A percentile compares a stretch with the other conserved stretches of the same genome.
These are phyloP conservation scores for Pseudofabraea citricarpa DNA, from an alignment of 2,329 filamentous ascomycete genomes.

Conservation along the genomic window DNA sequence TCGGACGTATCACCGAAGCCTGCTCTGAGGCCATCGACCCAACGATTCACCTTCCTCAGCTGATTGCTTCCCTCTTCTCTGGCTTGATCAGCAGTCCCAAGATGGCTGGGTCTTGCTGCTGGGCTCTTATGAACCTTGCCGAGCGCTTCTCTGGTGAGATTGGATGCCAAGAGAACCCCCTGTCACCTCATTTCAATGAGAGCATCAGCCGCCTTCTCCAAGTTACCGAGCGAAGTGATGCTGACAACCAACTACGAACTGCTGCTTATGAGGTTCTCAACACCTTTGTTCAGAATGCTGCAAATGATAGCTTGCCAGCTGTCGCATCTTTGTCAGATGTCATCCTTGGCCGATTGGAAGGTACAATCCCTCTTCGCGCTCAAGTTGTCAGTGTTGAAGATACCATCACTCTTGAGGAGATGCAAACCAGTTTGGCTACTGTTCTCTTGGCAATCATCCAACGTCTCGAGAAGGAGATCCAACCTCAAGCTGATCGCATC, in stretches of 20 bases:
- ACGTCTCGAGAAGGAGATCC: constrained; percentile 85
- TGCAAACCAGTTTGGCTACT: constrained; percentile 92
- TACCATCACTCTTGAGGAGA: constrained; percentile 91
- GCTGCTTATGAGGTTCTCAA: constrained; percentile 97
- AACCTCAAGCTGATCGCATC: constrained; percentile 85
- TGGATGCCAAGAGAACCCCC: constrained; percentile 70
- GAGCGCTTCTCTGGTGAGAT: constrained; percentile 90
- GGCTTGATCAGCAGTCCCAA: constrained; percentile 87
- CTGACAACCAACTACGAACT: constrained; percentile 85
- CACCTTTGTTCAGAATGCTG: constrained; percentile 87
- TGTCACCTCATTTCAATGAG: constrained; percentile 89
- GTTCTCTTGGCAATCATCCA: constrained; percentile 89
- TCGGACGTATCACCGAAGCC: constrained; percentile 92
- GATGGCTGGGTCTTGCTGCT: constrained; percentile 98
- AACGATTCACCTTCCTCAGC: constrained; percentile 70
- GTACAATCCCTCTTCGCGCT: constrained; percentile 80
- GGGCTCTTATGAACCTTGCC: constrained; percentile 97
- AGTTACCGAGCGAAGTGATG: constrained; percentile 77
- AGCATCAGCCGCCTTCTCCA: constrained; percentile 81
- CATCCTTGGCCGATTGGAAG: constrained; percentile 84
- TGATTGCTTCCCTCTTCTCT: constrained; percentile 85
- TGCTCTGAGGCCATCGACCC: constrained; percentile 91
- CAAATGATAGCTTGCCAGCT: constrained; percentile 75
- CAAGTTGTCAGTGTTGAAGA: constrained; percentile 98
- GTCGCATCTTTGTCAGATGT: constrained; percentile 82